Evolutionary conservation across 2,329 filamentous ascomycete genomes (phyloP).

Genomic region (Beauveria asiatica): DNA sequence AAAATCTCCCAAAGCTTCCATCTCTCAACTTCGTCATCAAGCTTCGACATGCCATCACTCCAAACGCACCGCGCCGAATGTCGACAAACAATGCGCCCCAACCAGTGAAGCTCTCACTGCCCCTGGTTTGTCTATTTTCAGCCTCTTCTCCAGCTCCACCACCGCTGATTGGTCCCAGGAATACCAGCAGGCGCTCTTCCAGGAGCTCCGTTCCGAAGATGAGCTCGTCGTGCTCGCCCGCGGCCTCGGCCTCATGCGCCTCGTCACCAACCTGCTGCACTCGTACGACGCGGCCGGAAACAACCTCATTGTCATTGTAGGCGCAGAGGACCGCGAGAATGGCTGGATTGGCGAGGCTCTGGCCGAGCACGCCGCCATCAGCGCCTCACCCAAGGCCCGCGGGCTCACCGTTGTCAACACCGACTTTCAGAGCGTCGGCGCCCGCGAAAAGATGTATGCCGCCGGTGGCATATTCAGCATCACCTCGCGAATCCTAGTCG

Average conservation of each 20-base stretch:
- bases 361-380: constrained; percentile 90
- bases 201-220: constrained; percentile 82
- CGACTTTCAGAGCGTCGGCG: constrained; percentile 78
- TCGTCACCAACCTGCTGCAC: constrained; percentile 93
- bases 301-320: constrained; percentile 82
- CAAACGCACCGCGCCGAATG: constrained; percentile 32
- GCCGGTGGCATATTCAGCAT: constrained; percentile 90
- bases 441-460: constrained; percentile 84
- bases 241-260: constrained; percentile 81
- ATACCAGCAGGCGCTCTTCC: constrained; percentile 94
- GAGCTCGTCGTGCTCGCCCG: constrained; percentile 86
- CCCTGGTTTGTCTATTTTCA: constrained; percentile 29
- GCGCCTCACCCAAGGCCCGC: constrained; percentile 69
- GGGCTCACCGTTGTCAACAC: constrained; percentile 91
- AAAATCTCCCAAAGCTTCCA: neutral
- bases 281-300: constrained; percentile 94
- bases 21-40: neutral
- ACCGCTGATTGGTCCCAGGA: constrained; percentile 38
- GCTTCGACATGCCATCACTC: neutral
- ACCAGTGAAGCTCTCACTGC: constrained; percentile 74
- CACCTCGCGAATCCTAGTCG: constrained; percentile 88
- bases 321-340: constrained; percentile 88
- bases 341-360: constrained; percentile 93
- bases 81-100: constrained; percentile 47
- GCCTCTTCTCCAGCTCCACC: neutral